Evolutionary conservation across 2,329 filamentous ascomycete genomes (phyloP), one percentile per base, ranked within the genome.

Genomic region (Berkeleyomyces basicola): DNA sequence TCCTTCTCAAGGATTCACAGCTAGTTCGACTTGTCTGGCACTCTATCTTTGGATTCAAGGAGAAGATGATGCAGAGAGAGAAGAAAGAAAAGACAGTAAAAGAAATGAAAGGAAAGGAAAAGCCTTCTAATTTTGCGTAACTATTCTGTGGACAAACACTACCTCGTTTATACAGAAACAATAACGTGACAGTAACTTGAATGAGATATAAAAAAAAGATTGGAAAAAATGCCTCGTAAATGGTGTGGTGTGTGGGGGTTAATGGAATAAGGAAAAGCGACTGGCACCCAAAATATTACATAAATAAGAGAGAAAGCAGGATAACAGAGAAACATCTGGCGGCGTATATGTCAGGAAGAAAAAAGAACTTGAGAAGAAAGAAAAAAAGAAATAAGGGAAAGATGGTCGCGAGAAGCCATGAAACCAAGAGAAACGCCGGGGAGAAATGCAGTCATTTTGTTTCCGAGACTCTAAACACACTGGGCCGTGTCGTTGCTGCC

Each of bases 401-500:
- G 31, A 16, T 2, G 49, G 49, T 55, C 14, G 49, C 10, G 33
- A n/a, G 61, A 44, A 37, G 14, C 36, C 40, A 7, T 36, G 53
- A 42, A 47, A 58, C 33, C 33, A 61, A 47, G 49, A 49, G 43
- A 49, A 65, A 51, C 60, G 62, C 33, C 51, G 60, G 47, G 49
- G 49, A 36, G 57, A 40, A 63, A 57, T 51, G 55, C 61, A 47
- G 37, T 49, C 61, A 31, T 53, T 46, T 55, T 51, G 23, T 43
- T 44, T 47, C 31, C 37, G 6, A 42, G 33, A 40, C 40, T 57
- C 47, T 62, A 63, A 14, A 63, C 47, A 40, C 61, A 63, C 49
- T 63, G 61, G 33, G 61, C 61, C n/a, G 61, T 39, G 6, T 58
- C 46, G n/a, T 57, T 58, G 37, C 46, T 31, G 39, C 57, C 61